Evolutionary conservation across 495 filamentous ascomycete species (phyloP).

Genomic region (Penicillium crystallinum): DNA sequence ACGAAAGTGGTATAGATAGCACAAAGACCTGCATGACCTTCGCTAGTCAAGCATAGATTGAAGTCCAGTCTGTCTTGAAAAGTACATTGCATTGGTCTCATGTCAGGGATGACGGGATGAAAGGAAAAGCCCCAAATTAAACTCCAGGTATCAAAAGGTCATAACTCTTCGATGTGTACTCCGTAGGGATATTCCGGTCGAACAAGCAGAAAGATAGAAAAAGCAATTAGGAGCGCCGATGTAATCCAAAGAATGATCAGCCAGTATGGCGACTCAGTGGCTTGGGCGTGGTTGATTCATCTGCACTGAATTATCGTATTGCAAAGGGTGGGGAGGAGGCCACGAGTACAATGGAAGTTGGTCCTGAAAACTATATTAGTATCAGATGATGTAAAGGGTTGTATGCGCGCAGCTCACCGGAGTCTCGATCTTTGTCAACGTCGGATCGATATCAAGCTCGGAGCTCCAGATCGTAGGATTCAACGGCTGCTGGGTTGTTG

Average conservation of each 20-base stretch:
- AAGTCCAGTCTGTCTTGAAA: neutral
- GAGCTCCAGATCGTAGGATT: neutral
- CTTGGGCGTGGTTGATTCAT: neutral
- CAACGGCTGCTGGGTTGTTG: neutral
- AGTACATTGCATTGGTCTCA: neutral
- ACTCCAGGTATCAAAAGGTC: neutral
- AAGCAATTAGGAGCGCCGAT: neutral
- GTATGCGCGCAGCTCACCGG: neutral
- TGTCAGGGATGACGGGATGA: neutral
- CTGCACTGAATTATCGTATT: neutral
- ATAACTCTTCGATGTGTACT: neutral
- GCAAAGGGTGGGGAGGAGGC: neutral
- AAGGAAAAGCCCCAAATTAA: neutral
- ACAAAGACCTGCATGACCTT: neutral
- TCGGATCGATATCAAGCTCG: slow-evolving; percentile 1
- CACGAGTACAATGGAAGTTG: neutral
- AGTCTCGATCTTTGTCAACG: neutral
- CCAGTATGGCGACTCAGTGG: neutral
- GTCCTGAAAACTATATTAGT: neutral
- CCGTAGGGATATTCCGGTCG: neutral
- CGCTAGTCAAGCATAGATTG: neutral
- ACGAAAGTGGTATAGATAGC: too few relatives aligned
- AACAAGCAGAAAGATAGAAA: too few relatives aligned
- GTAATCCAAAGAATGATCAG: neutral
- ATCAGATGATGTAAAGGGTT: neutral